Evolutionary conservation across 352 stramenopile genomes (phyloP).

Genomic region (Phytopythium chamaehyphon): DNA sequence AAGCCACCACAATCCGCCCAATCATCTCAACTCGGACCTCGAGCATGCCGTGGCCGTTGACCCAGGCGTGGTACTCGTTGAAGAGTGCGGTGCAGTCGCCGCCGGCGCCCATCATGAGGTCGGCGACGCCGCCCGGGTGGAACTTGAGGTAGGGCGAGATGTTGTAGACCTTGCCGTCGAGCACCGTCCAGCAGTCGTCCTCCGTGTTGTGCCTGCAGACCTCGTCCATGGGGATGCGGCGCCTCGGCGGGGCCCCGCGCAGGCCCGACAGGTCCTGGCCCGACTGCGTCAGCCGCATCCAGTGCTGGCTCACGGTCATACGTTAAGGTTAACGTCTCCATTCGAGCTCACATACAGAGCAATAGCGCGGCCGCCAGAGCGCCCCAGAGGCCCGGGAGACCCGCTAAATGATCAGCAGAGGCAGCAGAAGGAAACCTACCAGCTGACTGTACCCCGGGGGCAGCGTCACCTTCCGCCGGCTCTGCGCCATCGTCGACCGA

Average conservation of each 20-base stretch:
- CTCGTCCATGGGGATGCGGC: conserved; percentile 79
- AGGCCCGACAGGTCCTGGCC: conserved; percentile 86
- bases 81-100: conserved; percentile 95
- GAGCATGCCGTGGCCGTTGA: conserved; percentile 91
- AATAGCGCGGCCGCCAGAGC: no score
- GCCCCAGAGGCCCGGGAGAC: no score
- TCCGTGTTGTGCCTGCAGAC: conserved; percentile 82
- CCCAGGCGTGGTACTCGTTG: conserved; percentile 96
- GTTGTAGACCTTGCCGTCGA: conserved; percentile 95
- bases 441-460: conserved; percentile 90
- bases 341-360: background rate
- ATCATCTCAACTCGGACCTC: conserved; percentile 23
- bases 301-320: conserved; percentile 61
- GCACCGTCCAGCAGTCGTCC: conserved; percentile 93
- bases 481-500: conserved; percentile 55
- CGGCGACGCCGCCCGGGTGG: conserved; percentile 94
- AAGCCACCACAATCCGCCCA: background rate
- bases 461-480: conserved; percentile 76
- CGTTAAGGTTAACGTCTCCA: no score
- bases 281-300: conserved; percentile 85
- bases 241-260: conserved; percentile 42
- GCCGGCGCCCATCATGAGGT: conserved; percentile 91
- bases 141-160: conserved; percentile 96
- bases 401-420: background rate
- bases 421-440: conserved; percentile 25